These are phyloP conservation scores for Aureobasidium sp. DNA, from an alignment of 2,329 filamentous ascomycete species.

Conservation along the genomic window DNA sequence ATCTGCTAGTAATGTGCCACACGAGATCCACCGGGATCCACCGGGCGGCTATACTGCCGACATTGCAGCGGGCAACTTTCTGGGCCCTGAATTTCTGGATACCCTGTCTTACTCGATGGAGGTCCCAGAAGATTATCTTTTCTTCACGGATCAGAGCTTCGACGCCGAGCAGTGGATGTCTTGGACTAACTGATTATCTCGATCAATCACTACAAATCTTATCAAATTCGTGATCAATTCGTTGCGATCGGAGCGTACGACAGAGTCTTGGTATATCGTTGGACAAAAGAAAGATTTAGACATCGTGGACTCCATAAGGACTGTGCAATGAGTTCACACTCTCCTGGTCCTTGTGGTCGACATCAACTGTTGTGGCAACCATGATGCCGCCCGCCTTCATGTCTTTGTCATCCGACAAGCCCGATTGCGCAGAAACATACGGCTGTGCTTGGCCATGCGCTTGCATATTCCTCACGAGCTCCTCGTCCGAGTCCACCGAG, in stretches of 20 bases:
- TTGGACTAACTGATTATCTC: neutral
- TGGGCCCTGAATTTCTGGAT: neutral
- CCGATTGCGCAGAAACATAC: slow-evolving; percentile 1
- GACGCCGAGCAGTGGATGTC: slow-evolving; percentile 1
- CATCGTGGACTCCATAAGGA: neutral
- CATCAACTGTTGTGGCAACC: slow-evolving; percentile 5
- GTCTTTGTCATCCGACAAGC: slow-evolving; percentile 1
- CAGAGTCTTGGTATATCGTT: neutral
- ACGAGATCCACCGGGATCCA: neutral
- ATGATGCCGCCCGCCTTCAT: neutral
- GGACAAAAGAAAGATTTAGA: neutral
- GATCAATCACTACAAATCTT: neutral
- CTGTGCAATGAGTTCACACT: neutral
- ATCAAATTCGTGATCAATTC: neutral
- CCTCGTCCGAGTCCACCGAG: slow-evolving; percentile 4
- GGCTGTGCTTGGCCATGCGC: slow-evolving; percentile 9
- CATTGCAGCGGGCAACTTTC: neutral
- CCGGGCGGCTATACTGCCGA: neutral
- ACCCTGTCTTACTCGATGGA: slow-evolving; percentile 3
- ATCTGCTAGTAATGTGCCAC: neutral
- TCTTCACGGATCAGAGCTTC: neutral
- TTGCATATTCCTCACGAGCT: slow-evolving; percentile 8
- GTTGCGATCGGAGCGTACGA: neutral
- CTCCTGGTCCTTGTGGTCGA: slow-evolving; percentile 4
- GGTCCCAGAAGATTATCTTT: neutral